Evolutionary conservation across 1,284 basidiomycete genomes (phyloP), one percentile per base, ranked within the genome.

Genomic region (Ceratobasidium sp.): DNA sequence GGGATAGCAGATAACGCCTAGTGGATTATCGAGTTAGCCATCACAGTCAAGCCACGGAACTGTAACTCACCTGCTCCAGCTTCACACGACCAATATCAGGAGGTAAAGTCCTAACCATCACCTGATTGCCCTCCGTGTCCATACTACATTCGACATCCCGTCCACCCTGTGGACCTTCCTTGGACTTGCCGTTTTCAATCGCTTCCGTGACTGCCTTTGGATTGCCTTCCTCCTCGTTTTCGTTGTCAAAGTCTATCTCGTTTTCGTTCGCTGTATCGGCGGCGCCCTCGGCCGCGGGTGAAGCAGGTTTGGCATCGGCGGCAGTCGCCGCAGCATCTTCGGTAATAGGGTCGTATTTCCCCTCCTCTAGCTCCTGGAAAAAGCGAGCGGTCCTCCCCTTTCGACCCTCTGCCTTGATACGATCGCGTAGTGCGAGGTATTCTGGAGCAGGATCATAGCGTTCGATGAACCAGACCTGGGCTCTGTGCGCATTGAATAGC

Each of bases 401-500:
- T 86, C 93, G 91, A 6, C 92, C 94, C 74, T 91, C 87, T 77
- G 87, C 89, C 78, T 90, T 87, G 70, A 94, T 85, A 73, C 92
- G 84, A 71, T 82, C 83, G 73, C 95, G 88, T 76, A 94, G 80
- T 52, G 83, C 82, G 64, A 84, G 83, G 75, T 84, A 85, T 74
- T 92, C 90, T 55, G 86, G 80, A 22, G 86, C 78, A 64, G 89
- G 88, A 68, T 92, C 91, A 81, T 98, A 98, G 78, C 93, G 93
- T 82, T 98, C 95, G 71, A 88, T 86, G 82, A 96, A 97, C 95
- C 95, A 98, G 8, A 91, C 89, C 22, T 92, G 92, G 76, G 91
- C 90, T 79, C 88, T 86, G 81, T 96, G 94, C 77, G 93, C 91
- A 52, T 96, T 89, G 84, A 93, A 96, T 83, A 96, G 90, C 69